phyloP scores from a whole-genome alignment of 345 rosid species.

The Cardamine chenopodiifolia region DNA sequence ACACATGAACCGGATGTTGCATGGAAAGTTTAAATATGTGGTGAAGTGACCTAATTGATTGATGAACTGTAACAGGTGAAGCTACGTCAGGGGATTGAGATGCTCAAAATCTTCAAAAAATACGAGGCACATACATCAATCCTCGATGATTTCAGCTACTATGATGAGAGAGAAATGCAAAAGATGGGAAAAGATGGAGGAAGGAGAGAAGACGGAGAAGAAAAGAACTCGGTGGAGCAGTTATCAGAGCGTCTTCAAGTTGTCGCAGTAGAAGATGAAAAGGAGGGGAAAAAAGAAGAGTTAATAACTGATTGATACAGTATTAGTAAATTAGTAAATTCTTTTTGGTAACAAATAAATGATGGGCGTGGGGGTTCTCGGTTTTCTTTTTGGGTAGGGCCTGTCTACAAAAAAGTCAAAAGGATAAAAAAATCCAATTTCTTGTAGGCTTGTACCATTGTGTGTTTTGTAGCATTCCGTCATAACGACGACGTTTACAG shows the following conservation, averaged over 20 bases:
- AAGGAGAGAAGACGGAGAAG: constrained; percentile 14
- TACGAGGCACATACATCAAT: constrained; percentile 56
- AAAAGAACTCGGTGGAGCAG: constrained; percentile 44
- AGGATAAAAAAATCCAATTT: background rate
- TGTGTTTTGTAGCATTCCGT: background rate
- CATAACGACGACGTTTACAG: constrained; percentile 2
- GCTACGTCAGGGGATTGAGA: constrained; percentile 65
- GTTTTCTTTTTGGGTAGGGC: background rate
- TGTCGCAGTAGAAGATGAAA: constrained; percentile 42
- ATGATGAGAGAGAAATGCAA: constrained; percentile 58
- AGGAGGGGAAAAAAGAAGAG: constrained; percentile 21
- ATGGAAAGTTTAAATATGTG: background rate
- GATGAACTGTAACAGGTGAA: constrained; percentile 55
- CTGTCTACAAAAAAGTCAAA: constrained; percentile 18
- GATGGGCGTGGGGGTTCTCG: background rate
- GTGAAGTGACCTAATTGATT: constrained; percentile 3
- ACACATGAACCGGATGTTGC: background rate
- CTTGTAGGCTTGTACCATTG: constrained; percentile 16
- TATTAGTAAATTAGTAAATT: constrained; percentile 18
- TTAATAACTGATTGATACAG: constrained; percentile 28
- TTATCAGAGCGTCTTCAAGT: constrained; percentile 49
- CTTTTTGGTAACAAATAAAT: constrained; percentile 32
- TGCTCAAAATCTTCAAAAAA: constrained; percentile 68
- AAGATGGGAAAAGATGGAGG: constrained; percentile 27
- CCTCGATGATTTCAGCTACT: constrained; percentile 66